A percentile compares a stretch with the other conserved stretches of the same genome.
These are phyloP conservation scores for Cenchrus americanus DNA, from an alignment of 176 grass and related monocot species.

Conservation along the genomic window DNA sequence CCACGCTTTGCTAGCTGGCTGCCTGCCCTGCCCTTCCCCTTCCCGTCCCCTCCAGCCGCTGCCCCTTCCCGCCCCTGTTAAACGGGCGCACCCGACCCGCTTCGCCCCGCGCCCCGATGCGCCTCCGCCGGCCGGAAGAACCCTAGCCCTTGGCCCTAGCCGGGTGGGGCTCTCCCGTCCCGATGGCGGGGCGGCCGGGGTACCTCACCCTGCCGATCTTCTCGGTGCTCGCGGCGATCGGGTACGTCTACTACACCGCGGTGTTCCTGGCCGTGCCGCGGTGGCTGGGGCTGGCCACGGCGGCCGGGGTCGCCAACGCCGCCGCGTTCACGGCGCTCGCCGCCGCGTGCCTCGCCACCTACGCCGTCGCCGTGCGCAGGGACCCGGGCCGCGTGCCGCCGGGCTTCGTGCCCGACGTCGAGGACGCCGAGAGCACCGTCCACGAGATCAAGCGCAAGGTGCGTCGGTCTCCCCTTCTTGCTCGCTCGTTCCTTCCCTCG, in stretches of 20 bases:
- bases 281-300: conserved; percentile 74
- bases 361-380: conserved; percentile 59
- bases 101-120: conserved; percentile 35
- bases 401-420: conserved; percentile 67
- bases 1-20: conserved; percentile 5
- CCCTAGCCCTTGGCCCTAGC: conserved; percentile 44
- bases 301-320: conserved; percentile 76
- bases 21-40: background rate
- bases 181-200: conserved; percentile 61
- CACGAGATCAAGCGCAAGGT: conserved; percentile 95
- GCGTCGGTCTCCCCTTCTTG: background rate
- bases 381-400: conserved; percentile 81
- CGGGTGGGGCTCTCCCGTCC: background rate
- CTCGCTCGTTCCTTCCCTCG: background rate
- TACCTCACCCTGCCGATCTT: conserved; percentile 92
- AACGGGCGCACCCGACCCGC: conserved; percentile 44
- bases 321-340: conserved; percentile 60
- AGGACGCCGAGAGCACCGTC: conserved; percentile 61
- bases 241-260: conserved; percentile 83
- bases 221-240: conserved; percentile 69
- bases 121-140: conserved; percentile 44
- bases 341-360: conserved; percentile 54
- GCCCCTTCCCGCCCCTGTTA: background rate
- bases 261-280: conserved; percentile 77
- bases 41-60: background rate